phyloP scores from a whole-genome alignment of 768 basidiomycete species.

The Auricularia sp. region DNA sequence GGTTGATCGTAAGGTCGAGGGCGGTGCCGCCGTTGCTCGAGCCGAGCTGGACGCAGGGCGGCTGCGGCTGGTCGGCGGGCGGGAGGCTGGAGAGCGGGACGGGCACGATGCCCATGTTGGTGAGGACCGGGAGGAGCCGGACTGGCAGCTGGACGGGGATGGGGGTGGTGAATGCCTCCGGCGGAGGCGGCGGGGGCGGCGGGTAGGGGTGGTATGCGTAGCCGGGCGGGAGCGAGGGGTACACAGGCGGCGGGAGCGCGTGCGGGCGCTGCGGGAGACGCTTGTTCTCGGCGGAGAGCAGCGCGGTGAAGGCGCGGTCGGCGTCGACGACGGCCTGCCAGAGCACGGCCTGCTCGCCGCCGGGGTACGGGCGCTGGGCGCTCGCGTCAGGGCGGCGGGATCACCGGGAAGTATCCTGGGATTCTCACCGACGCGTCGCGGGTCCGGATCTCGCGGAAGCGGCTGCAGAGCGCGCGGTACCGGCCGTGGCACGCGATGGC shows the following conservation, averaged over 20 bases:
- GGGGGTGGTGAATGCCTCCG: constrained; percentile 9
- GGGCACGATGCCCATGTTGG: constrained; percentile 65
- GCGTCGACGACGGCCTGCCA: constrained; percentile 55
- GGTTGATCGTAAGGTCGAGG: constrained; percentile 70
- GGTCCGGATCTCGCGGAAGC: constrained; percentile 48
- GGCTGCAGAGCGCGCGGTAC: constrained; percentile 41
- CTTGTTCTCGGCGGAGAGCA: not conserved
- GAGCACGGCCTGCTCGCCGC: constrained; percentile 54
- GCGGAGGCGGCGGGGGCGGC: constrained; percentile 8
- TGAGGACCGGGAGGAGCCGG: constrained; percentile 43
- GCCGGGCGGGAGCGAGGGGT: constrained; percentile 23
- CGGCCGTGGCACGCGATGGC: constrained; percentile 59
- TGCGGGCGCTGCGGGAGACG: not conserved
- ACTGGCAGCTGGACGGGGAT: constrained; percentile 67
- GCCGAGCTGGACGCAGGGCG: constrained; percentile 67
- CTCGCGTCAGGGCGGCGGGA: not conserved
- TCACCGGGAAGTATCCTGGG: not conserved
- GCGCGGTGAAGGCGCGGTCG: constrained; percentile 52
- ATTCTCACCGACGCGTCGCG: constrained; percentile 41
- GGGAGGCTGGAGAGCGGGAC: constrained; percentile 47
- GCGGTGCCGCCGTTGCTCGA: constrained; percentile 62
- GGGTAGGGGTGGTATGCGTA: constrained; percentile 21
- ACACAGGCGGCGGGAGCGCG: not conserved
- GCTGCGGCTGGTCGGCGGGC: constrained; percentile 47
- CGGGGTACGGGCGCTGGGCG: constrained; percentile 47